A percentile compares a stretch with the other conserved stretches of the same genome.
These are phyloP conservation scores for Candida hispaniensis DNA, from an alignment of 805 yeast species.

Conservation along the genomic window DNA sequence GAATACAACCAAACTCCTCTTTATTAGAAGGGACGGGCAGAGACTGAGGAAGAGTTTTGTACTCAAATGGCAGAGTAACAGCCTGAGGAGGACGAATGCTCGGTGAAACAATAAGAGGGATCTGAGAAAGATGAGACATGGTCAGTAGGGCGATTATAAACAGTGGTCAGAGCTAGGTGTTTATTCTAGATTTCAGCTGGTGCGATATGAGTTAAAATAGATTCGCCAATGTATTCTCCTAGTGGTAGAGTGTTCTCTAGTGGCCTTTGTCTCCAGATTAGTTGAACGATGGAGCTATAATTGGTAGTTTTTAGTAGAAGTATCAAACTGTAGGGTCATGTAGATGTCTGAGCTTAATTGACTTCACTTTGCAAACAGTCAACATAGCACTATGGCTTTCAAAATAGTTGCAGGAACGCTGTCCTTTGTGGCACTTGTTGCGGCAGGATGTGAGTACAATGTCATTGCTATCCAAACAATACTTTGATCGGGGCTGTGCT, in stretches of 20 bases:
- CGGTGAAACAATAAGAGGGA: slow-evolving; percentile 47
- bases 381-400: too few relatives aligned
- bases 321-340: too few relatives aligned
- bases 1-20: slow-evolving; percentile 19
- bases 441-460: slow-evolving; percentile 10
- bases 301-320: too few relatives aligned
- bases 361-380: neutral
- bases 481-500: too few relatives aligned
- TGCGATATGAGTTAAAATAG: too few relatives aligned
- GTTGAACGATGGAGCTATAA: too few relatives aligned
- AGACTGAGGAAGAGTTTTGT: slow-evolving; percentile 31
- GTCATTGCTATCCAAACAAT: neutral
- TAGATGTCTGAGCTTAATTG: neutral
- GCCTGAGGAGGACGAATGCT: slow-evolving; percentile 44
- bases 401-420: slow-evolving; percentile 12
- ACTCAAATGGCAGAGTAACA: slow-evolving; percentile 42
- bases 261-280: too few relatives aligned
- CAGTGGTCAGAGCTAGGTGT: too few relatives aligned
- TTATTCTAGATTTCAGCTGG: too few relatives aligned
- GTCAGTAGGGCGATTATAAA: too few relatives aligned
- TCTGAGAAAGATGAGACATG: slow-evolving; percentile 40
- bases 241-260: too few relatives aligned
- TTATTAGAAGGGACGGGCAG: slow-evolving; percentile 24
- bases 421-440: slow-evolving; percentile 8
- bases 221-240: too few relatives aligned